Evolutionary conservation across 2,329 filamentous ascomycete genomes (phyloP).

Genomic region (Botrytis pseudocinerea): DNA sequence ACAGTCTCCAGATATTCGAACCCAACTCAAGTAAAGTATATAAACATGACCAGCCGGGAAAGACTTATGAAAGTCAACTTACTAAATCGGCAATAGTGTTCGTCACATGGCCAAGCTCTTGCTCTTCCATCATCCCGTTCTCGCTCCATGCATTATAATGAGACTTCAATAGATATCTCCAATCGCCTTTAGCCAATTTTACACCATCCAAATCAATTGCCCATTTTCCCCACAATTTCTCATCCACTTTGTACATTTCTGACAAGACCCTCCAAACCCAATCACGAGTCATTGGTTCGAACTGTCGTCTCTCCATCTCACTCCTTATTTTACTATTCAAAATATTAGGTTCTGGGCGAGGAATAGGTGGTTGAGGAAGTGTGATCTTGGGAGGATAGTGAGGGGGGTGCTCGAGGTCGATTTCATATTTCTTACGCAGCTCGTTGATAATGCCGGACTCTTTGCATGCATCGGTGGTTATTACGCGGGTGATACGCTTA

Average conservation of each 20-base stretch:
- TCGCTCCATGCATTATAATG: not conserved
- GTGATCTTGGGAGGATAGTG: not conserved
- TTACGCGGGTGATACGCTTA: not conserved
- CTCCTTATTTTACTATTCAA: not conserved
- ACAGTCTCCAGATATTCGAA: not conserved
- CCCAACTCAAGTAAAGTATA: too few relatives aligned
- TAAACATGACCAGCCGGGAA: not conserved
- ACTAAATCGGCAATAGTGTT: constrained; percentile 8
- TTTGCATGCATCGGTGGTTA: not conserved
- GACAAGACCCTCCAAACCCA: constrained; percentile 4
- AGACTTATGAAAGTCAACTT: not conserved
- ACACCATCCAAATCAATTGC: constrained; percentile 6
- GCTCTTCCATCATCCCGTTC: too few relatives aligned
- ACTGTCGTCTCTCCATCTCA: constrained; percentile 13
- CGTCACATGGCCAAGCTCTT: not conserved
- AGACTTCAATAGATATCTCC: not conserved
- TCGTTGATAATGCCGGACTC: not conserved
- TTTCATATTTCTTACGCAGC: not conserved
- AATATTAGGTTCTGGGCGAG: not conserved
- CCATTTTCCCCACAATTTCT: not conserved
- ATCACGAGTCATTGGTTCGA: not conserved
- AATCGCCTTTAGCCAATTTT: not conserved
- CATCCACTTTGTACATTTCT: constrained; percentile 5
- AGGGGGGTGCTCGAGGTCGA: not conserved
- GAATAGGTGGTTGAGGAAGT: not conserved